These are phyloP conservation scores for Hanseniaspora taiwanica DNA, from an alignment of 805 yeast genomes.

Conservation along the genomic window DNA sequence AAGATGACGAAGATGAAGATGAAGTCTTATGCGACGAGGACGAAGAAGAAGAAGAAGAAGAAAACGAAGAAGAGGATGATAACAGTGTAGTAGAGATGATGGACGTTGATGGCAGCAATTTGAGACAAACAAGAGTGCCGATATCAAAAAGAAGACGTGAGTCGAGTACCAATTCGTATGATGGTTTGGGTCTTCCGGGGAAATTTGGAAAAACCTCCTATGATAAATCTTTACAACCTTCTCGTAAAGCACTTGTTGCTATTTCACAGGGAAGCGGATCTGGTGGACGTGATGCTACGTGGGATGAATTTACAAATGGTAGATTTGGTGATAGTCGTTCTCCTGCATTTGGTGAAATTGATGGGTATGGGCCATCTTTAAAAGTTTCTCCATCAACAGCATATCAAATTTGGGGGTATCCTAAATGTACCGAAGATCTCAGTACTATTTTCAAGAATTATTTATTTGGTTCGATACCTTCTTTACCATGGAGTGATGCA, in stretches of 20 bases:
- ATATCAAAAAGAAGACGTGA: conserved; percentile 20
- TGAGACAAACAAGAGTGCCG: not conserved
- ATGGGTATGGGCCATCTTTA: conserved; percentile 89
- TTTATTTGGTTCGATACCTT: conserved; percentile 58
- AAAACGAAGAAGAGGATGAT: conserved; percentile 7
- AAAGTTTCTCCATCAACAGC: conserved; percentile 62
- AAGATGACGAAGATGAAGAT: conserved; percentile 23
- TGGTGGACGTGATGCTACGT: conserved; percentile 77
- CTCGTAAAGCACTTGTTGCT: conserved; percentile 50
- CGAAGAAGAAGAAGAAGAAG: conserved; percentile 2
- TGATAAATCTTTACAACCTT: conserved; percentile 21
- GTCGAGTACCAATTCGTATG: conserved; percentile 18
- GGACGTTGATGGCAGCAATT: no score
- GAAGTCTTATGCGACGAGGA: no score
- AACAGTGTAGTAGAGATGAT: not conserved
- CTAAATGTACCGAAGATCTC: conserved; percentile 46
- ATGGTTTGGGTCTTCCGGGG: conserved; percentile 24
- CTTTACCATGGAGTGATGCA: conserved; percentile 80
- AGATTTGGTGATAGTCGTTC: conserved; percentile 90
- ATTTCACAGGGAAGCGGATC: conserved; percentile 78
- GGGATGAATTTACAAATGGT: conserved; percentile 97
- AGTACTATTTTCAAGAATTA: conserved; percentile 57
- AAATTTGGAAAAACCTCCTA: conserved; percentile 12
- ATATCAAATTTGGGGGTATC: conserved; percentile 67
- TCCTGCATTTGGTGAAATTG: conserved; percentile 96